phyloP scores from a whole-genome alignment of 2,329 filamentous ascomycete genomes.

The Calonectria hawksworthii region DNA sequence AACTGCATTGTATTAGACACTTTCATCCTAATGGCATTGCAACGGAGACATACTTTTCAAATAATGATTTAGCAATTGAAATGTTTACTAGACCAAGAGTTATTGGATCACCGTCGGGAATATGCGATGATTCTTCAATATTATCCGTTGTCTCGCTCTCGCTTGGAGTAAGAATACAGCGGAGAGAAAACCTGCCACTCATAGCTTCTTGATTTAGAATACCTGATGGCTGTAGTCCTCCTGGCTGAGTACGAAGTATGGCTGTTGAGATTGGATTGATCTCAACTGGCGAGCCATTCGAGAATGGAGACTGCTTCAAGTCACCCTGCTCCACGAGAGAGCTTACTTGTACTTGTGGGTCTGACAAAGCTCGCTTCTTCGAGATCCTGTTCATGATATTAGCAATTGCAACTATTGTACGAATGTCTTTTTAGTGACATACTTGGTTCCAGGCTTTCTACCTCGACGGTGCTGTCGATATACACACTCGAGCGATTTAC shows the following conservation, averaged over 20 bases:
- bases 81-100: constrained; percentile 20
- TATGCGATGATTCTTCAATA: not conserved
- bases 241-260: constrained; percentile 2
- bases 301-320: not conserved
- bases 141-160: constrained; percentile 1
- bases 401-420: not conserved
- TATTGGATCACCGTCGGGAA: constrained; percentile 19
- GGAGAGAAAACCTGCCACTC: constrained; percentile 51
- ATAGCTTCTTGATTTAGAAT: constrained; percentile 52
- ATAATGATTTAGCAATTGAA: constrained; percentile 20
- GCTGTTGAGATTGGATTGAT: not conserved
- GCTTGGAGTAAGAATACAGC: constrained; percentile 46
- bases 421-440: not conserved
- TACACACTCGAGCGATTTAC: constrained; percentile 54
- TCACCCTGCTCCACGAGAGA: not conserved
- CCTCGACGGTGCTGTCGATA: constrained; percentile 56
- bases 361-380: not conserved
- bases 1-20: constrained; percentile 37
- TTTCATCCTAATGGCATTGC: not conserved
- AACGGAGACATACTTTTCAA: constrained; percentile 7
- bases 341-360: not conserved
- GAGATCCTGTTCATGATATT: not conserved
- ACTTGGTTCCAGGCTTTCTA: constrained; percentile 54
- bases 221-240: constrained; percentile 49
- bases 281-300: not conserved